Base-by-base conservation (phyloP, 352 stramenopile species). In the Pythium rishiriense region DNA sequence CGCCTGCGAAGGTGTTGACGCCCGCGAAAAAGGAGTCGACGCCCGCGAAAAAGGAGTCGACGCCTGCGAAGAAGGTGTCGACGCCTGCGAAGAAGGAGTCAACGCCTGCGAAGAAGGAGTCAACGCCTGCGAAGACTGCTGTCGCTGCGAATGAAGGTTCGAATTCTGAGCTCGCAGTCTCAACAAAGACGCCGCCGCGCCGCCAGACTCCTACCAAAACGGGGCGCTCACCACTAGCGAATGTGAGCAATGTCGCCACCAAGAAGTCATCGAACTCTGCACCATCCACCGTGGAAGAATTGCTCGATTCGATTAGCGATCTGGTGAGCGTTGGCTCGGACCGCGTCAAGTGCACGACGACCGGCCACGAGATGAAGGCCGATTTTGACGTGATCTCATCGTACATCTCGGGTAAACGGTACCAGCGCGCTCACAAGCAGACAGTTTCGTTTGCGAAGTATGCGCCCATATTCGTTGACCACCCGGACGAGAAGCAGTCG, bases 311-410 rank as follows among this genome's bases (percentile, higher is more conserved):
- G 4, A 37, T 45, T 37, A 41, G 54, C 25, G 80, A 88, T 48
- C 25, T 91, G 26, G 73, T 68, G 39, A 86, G 84, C 63, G 49
- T 73, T 31, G 69, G 69, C 14, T 74, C 87, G 3, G 65, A 74
- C 19, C 74, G 76, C 19, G 80, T 91, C 43, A 77, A 78, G 31
- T 91, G 82, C 67, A 74, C 66, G 19, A 83, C 74, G 7, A 91
- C 82, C 3, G 72, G 78, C 12, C 82, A 91, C 54, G 82, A 91
- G 57, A 88, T 91, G 78, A 78, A 80, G 59, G 82, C 82, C 4
- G 75, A 87, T 17, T 49, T 72, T 41, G 72, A 74, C 22, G 58
- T 78, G n/a, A 83, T 91, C 59, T 73, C 67, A 6, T 58, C 63
- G 58, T 77, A 91, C 63, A 73, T 87, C 33, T 54, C 52, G 14